Base-by-base conservation (phyloP, 176 grass and related monocot genomes). In the Oryza coarctata region DNA sequence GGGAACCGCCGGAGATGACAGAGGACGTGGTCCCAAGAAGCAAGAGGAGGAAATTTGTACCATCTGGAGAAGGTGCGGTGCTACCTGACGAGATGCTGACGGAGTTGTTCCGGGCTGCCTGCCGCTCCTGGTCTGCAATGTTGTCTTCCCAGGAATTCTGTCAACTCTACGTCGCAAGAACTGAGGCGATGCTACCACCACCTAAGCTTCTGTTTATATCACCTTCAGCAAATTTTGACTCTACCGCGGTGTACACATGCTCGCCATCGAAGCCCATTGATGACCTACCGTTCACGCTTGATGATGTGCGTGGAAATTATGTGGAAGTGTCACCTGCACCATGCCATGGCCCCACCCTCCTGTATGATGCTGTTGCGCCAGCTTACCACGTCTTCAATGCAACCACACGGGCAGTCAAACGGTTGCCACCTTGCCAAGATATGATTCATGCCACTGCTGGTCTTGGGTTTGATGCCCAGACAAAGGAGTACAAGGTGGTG, bases 291-390 rank as follows among this genome's bases (percentile, higher is more conserved):
- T 17, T 71, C 68, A 44, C 0, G 41, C 40, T 47, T 38, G 1
- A 9, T 12, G 70, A 29, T 17, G 70, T 73, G 41, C 8, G 70
- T 5, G 70, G 70, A 15, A 27, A 73, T 35, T 55, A 12, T 14
- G 72, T 50, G 45, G 41, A 47, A 15, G 47, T 73, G 41, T 14
- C 70, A 43, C 72, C 45, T 1, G 45, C 71, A 10, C 71, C 70
- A 18, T 74, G 71, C 82, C 41, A 15, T n/a, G 82, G 82, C 32
- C 71, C 76, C 61, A 50, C 31, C 15, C 71, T 84, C 9, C 63
- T 84, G n/a, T 49, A 76, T 13, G 82, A 84, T 63, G 61, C 27
- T 18, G 39, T 79, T 26, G 39, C 76, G 26, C 39, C 62, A 28
- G 27, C 72, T 14, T 76, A 76, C 82, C 65, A 68, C 18, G 44